phyloP scores from a whole-genome alignment of 129 eudicot genomes.

The Cynara cardunculus region DNA sequence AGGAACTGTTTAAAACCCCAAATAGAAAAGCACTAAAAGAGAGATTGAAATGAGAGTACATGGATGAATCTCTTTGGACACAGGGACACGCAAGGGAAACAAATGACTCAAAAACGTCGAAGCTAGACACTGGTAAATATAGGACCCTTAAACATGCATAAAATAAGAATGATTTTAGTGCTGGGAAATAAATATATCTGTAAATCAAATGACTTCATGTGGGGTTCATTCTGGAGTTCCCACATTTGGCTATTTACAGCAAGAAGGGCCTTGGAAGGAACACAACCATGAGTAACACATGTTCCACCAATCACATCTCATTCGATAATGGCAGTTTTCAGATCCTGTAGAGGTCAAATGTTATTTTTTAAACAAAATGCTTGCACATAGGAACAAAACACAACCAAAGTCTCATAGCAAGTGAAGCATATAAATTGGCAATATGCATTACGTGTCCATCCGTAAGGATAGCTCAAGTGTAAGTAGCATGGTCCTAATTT shows the following conservation, averaged over 20 bases:
- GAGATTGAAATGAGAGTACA: too few species aligned
- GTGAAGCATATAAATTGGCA: neutral
- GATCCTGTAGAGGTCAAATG: conserved; percentile 40
- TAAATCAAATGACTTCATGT: conserved; percentile 70
- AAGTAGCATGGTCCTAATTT: too few species aligned
- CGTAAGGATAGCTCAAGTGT: too few species aligned
- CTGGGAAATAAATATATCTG: conserved; percentile 37
- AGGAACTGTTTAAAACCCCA: too few species aligned
- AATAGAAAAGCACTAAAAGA: too few species aligned
- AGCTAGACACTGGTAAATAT: too few species aligned
- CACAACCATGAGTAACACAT: conserved; percentile 84
- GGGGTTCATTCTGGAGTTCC: conserved; percentile 75
- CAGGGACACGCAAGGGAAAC: too few species aligned
- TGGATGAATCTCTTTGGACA: too few species aligned
- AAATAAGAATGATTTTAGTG: neutral
- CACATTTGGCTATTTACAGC: conserved; percentile 84
- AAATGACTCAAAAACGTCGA: too few species aligned
- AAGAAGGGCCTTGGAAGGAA: conserved; percentile 80
- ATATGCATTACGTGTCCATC: neutral
- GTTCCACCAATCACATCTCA: conserved; percentile 86
- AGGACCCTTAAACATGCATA: neutral
- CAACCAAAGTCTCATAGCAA: neutral
- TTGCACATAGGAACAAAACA: neutral
- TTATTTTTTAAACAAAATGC: neutral
- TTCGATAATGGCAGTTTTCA: conserved; percentile 77